Evolutionary conservation across 345 rosid genomes (phyloP).

Genomic region (Gynandropsis gynandra): DNA sequence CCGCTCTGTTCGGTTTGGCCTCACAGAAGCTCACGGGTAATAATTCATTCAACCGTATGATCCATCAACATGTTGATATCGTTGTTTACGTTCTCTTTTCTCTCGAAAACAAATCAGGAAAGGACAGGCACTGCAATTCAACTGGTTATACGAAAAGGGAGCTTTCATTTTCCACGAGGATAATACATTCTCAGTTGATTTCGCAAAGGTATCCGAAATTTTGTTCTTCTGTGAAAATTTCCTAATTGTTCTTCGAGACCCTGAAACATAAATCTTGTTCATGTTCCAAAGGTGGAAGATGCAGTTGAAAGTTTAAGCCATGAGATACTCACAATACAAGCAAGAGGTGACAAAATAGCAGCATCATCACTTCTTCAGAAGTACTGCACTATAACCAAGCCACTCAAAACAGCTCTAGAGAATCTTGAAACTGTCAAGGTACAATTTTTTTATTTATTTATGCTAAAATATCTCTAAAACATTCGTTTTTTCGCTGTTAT

Average conservation of each 20-base stretch:
- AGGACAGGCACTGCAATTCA: conserved; percentile 91
- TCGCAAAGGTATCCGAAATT: conserved; percentile 50
- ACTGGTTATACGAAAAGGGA: conserved; percentile 81
- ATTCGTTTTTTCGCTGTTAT: no score
- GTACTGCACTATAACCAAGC: conserved; percentile 56
- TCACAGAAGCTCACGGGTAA: conserved; percentile 96
- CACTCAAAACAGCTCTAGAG: conserved; percentile 52
- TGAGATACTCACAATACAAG: conserved; percentile 76
- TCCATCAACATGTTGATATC: conserved; percentile 8
- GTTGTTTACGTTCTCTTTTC: no score
- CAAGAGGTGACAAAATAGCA: conserved; percentile 74
- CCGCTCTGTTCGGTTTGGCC: conserved; percentile 85
- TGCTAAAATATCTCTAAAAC: no score
- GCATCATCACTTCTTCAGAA: conserved; percentile 54
- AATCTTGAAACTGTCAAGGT: conserved; percentile 65
- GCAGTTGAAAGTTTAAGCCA: conserved; percentile 81
- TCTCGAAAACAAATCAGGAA: conserved; percentile 35
- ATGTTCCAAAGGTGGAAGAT: conserved; percentile 46
- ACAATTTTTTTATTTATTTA: conserved; percentile 1
- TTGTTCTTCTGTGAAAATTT: not conserved
- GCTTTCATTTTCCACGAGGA: conserved; percentile 60
- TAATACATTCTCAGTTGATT: conserved; percentile 68
- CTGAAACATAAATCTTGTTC: conserved; percentile 11
- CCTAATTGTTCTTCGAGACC: not conserved
- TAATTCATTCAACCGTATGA: conserved; percentile 18